Conservation (phyloP, 176 grass and related monocot species). For the Eragrostis curvula region DNA sequence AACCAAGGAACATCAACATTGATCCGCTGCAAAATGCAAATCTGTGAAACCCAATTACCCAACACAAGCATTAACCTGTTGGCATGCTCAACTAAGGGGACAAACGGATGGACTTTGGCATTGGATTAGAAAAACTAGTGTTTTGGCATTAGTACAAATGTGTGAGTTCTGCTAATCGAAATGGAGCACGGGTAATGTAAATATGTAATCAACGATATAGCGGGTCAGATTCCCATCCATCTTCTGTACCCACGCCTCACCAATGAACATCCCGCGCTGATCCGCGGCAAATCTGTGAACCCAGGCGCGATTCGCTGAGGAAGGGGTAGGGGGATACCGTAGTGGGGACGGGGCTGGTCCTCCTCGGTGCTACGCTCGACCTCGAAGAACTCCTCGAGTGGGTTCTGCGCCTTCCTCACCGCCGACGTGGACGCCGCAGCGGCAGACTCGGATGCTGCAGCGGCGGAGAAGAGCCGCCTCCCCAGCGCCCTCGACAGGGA, state of each 20-base stretch:
- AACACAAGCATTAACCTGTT: no score
- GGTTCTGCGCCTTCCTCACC: conserved; percentile 64
- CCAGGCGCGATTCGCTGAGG: no score
- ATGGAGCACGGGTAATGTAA: neutral
- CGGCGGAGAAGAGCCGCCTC: conserved; percentile 55
- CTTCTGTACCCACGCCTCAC: neutral
- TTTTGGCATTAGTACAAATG: neutral
- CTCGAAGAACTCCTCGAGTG: conserved; percentile 95
- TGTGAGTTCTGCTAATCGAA: neutral
- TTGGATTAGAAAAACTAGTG: neutral
- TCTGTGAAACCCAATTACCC: no score
- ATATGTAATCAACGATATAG: neutral
- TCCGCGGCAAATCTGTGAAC: neutral
- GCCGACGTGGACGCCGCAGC: conserved; percentile 43
- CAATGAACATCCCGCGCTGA: neutral
- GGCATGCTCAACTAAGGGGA: neutral
- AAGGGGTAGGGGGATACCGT: conserved; percentile 42
- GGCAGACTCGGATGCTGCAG: conserved; percentile 48
- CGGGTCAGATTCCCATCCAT: neutral
- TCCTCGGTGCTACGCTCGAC: conserved; percentile 77
- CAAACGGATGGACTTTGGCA: neutral
- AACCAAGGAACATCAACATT: no score
- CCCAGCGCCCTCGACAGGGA: conserved; percentile 65
- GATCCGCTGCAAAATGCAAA: no score
- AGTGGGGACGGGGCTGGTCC: conserved; percentile 67